A percentile compares a stretch with the other conserved stretches of the same genome.
These are phyloP conservation scores for Athelia psychrophila DNA, from an alignment of 1,284 basidiomycete species.

Conservation along the genomic window DNA sequence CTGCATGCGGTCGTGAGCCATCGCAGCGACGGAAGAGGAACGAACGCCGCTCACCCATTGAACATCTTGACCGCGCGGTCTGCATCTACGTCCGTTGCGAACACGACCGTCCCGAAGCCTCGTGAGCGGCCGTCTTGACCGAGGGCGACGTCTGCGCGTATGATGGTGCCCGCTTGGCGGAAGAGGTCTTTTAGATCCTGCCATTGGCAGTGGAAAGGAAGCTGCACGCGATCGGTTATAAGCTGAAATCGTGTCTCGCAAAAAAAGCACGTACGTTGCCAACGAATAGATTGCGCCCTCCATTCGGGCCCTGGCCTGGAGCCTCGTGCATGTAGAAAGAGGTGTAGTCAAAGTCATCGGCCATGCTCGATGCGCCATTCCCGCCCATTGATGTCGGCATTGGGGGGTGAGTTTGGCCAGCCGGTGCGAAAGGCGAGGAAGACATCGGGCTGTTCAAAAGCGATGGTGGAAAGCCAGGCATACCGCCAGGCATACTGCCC, in stretches of 20 bases:
- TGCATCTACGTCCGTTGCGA: conserved; percentile 83
- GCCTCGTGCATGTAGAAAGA: conserved; percentile 8
- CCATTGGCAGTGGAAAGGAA: conserved; percentile 98
- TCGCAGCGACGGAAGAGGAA: too few species aligned
- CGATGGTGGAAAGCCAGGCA: too few species aligned
- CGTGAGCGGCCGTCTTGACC: conserved; percentile 84
- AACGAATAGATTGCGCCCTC: conserved; percentile 66
- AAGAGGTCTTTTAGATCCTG: conserved; percentile 96
- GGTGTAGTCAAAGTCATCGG: conserved; percentile 23
- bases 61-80: conserved; percentile 84
- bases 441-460: not conserved
- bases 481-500: too few species aligned
- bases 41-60: conserved; percentile 62
- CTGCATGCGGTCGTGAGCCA: conserved; percentile 45
- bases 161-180: conserved; percentile 81
- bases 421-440: not conserved
- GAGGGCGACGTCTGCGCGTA: conserved; percentile 86
- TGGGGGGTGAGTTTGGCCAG: not conserved
- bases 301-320: conserved; percentile 15
- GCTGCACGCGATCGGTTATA: conserved; percentile 39
- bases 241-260: conserved; percentile 3
- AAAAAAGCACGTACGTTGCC: conserved; percentile 50
- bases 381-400: not conserved
- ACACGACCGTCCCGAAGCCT: conserved; percentile 88
- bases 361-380: conserved; percentile 8